These are phyloP conservation scores for Thinopyrum elongatum DNA, from an alignment of 176 grass and related monocot genomes.

Conservation along the genomic window DNA sequence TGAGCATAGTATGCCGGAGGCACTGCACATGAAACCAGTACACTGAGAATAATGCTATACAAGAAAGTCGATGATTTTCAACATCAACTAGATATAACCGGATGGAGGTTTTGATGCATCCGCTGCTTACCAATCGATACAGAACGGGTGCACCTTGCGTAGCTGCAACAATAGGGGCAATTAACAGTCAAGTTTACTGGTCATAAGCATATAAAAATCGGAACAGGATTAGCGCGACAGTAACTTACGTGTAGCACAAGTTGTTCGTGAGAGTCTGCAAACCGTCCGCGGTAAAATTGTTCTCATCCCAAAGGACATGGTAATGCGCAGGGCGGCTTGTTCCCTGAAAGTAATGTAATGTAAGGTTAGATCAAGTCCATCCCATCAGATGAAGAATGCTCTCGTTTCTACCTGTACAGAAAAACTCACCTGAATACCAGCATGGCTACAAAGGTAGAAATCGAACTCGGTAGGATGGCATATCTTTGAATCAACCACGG, in stretches of 20 bases:
- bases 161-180: conserved; percentile 36
- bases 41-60: background rate
- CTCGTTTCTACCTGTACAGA: conserved; percentile 12
- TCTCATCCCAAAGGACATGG: conserved; percentile 79
- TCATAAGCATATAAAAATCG: background rate
- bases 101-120: background rate
- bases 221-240: background rate
- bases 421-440: conserved; percentile 61
- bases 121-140: conserved; percentile 59
- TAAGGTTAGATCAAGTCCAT: conserved; percentile 16
- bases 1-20: conserved; percentile 70
- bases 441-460: conserved; percentile 82
- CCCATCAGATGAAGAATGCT: background rate
- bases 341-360: conserved; percentile 35
- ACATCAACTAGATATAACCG: background rate
- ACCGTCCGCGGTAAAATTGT: conserved; percentile 61
- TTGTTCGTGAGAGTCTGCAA: conserved; percentile 82
- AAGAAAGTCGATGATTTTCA: background rate
- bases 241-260: conserved; percentile 71
- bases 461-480: conserved; percentile 91
- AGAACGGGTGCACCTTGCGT: conserved; percentile 64
- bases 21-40: conserved; percentile 31
- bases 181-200: background rate
- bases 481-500: conserved; percentile 70
- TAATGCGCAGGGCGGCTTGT: conserved; percentile 79